Evolutionary conservation across 257 asterid genomes (phyloP).

Genomic region (Scutellaria minor): DNA sequence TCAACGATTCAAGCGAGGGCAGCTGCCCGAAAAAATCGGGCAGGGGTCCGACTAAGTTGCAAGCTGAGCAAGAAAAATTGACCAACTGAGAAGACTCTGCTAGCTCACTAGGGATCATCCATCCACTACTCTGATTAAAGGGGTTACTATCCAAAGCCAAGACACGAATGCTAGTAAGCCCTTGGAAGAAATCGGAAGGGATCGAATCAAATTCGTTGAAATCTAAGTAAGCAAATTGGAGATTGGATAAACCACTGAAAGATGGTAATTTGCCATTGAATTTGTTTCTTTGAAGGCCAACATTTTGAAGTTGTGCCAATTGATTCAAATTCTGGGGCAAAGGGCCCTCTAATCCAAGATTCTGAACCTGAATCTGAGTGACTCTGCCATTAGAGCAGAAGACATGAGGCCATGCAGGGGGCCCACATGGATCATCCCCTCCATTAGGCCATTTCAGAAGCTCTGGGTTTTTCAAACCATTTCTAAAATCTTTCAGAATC

Average conservation of each 20-base stretch:
- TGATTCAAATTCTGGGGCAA: constrained; percentile 72
- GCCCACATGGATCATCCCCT: constrained; percentile 81
- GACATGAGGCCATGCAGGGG: constrained; percentile 81
- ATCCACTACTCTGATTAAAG: constrained; percentile 65
- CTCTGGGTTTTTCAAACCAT: constrained; percentile 66
- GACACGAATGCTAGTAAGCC: constrained; percentile 56
- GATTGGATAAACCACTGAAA: constrained; percentile 69
- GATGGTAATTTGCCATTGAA: constrained; percentile 66
- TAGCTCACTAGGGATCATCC: constrained; percentile 64
- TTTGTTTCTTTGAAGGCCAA: constrained; percentile 74
- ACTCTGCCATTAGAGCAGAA: constrained; percentile 70
- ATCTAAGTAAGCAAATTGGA: constrained; percentile 69
- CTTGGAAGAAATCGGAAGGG: constrained; percentile 70
- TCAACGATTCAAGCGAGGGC: constrained; percentile 55
- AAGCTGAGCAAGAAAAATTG: constrained; percentile 70
- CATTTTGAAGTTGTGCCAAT: constrained; percentile 55
- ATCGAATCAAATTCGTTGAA: constrained; percentile 64
- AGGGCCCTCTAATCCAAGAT: constrained; percentile 68
- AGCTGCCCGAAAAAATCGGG: constrained; percentile 76
- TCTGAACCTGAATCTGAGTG: constrained; percentile 84
- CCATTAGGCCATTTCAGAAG: constrained; percentile 70
- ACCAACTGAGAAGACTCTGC: constrained; percentile 62
- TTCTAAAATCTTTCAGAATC: constrained; percentile 63
- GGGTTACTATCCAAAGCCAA: constrained; percentile 78
- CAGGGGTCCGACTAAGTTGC: constrained; percentile 68